phyloP scores from a whole-genome alignment of 768 basidiomycete species.

The Mycena metata region DNA sequence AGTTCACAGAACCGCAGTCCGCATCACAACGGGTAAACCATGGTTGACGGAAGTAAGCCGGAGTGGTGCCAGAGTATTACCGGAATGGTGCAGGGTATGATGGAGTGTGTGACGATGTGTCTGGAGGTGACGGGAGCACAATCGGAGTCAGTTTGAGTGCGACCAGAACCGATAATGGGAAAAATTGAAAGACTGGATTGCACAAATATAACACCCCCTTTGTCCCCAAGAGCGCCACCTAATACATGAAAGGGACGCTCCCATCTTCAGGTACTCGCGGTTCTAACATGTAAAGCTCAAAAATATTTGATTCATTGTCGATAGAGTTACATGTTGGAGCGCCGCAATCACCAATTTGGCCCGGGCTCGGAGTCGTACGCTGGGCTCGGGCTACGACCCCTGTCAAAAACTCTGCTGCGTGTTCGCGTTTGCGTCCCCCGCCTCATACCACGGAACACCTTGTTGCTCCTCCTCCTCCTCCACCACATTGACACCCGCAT shows the following conservation, averaged over 20 bases:
- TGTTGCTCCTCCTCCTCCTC: not conserved
- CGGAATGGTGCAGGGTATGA: too few species aligned
- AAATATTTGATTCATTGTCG: slow-evolving; percentile 2
- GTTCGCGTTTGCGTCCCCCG: not conserved
- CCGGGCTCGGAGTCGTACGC: slow-evolving; percentile 6
- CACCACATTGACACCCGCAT: not conserved
- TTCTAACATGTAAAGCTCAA: slow-evolving; percentile 27
- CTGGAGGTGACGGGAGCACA: too few species aligned
- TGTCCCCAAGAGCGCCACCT: slow-evolving; percentile 32
- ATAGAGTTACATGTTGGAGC: slow-evolving; percentile 23
- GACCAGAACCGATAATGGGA: too few species aligned
- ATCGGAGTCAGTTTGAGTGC: too few species aligned
- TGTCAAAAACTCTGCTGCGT: slow-evolving; percentile 33
- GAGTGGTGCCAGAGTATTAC: too few species aligned
- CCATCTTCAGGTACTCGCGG: not conserved
- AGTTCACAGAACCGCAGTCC: too few species aligned
- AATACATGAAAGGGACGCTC: slow-evolving; percentile 41
- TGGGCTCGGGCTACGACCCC: slow-evolving; percentile 41
- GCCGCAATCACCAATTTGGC: slow-evolving; percentile 18
- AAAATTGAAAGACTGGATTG: too few species aligned
- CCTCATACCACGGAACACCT: not conserved
- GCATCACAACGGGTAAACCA: too few species aligned
- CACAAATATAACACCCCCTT: too few species aligned
- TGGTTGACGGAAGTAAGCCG: too few species aligned
- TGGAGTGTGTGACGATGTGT: too few species aligned